Evolutionary conservation across 2,329 filamentous ascomycete species (phyloP).

Genomic region (Drechslerella dactyloides): DNA sequence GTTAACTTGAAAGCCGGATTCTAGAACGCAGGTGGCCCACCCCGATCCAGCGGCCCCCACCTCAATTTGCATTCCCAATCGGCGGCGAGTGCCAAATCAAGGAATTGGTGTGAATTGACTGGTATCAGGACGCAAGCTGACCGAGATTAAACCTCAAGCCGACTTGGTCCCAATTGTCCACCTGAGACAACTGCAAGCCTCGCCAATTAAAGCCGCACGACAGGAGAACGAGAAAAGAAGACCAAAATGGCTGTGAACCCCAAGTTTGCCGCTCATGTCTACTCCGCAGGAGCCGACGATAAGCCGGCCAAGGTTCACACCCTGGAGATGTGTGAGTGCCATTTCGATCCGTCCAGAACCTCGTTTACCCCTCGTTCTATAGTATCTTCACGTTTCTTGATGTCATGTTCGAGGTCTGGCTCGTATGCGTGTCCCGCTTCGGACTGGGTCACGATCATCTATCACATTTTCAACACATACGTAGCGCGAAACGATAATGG

Average conservation of each 20-base stretch:
- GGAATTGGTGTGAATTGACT: background rate
- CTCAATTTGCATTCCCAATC: slow-evolving; percentile 15
- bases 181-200: slow-evolving; percentile 28
- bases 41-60: background rate
- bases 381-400: slow-evolving; percentile 5
- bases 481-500: too few species aligned
- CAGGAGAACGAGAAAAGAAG: slow-evolving; percentile 8
- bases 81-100: slow-evolving; percentile 34
- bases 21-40: background rate
- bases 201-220: slow-evolving; percentile 18
- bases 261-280: slow-evolving; percentile 57
- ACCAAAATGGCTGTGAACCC: slow-evolving; percentile 53
- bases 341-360: slow-evolving; percentile 5
- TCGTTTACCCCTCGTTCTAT: background rate
- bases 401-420: background rate
- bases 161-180: slow-evolving; percentile 4
- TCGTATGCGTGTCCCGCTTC: background rate
- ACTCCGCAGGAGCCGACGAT: slow-evolving; percentile 56
- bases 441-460: slow-evolving; percentile 32
- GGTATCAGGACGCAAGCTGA: slow-evolving; percentile 1
- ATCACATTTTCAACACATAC: slow-evolving; percentile 51
- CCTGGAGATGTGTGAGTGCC: slow-evolving; percentile 62
- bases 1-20: background rate
- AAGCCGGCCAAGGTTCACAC: slow-evolving; percentile 60
- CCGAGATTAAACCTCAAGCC: slow-evolving; percentile 17